Evolutionary conservation across 768 basidiomycete species (phyloP), one percentile per base, ranked within the genome.

Genomic region (Xerocomellus chrysenteron): DNA sequence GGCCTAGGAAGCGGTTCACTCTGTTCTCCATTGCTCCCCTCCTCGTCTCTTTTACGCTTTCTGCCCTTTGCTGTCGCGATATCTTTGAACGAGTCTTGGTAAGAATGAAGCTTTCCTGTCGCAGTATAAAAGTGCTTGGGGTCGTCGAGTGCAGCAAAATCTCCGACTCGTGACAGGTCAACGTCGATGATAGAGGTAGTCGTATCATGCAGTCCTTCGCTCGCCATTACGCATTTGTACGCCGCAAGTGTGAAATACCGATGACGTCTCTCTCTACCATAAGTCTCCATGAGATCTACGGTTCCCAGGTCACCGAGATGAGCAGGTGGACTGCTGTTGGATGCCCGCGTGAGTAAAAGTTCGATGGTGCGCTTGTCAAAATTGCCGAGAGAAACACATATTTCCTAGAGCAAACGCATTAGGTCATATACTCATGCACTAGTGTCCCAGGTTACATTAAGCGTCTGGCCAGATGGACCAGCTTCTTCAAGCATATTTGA

Each of bases 301-400:
- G 92, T 81, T 28, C 84, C 80, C 40, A 90, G 76, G 68, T 94
- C 89, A 50, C 76, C 76, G 14, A 94, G 80, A 69, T 93, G 91
- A 6, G 81, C 57, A 5, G 92, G 92, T 14, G 86, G 84, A 11
- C 76, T 77, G 56, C 67, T 77, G 64, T 80, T 85, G 60, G 85
- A 85, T 21, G 88, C 82, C 43, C 88, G 83, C 16, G 80, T 78
- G 33, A 94, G 79, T 26, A 92, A 74, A n/a, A 92, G 79, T 68
- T 96, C 94, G 47, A 94, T 78, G 2, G 88, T 92, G 28, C 94
- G 86, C 65, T 82, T 83, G 69, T 94, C 90, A 57, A 94, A 88
- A 58, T 84, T 77, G 60, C 82, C 80, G 19, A 94, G 76, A 32
- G 82, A 76, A 13, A 65, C 61, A 42, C 86, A 82, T 12, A 90